Evolutionary conservation across 2,329 filamentous ascomycete species (phyloP).

Genomic region (Cercospora sojina): DNA sequence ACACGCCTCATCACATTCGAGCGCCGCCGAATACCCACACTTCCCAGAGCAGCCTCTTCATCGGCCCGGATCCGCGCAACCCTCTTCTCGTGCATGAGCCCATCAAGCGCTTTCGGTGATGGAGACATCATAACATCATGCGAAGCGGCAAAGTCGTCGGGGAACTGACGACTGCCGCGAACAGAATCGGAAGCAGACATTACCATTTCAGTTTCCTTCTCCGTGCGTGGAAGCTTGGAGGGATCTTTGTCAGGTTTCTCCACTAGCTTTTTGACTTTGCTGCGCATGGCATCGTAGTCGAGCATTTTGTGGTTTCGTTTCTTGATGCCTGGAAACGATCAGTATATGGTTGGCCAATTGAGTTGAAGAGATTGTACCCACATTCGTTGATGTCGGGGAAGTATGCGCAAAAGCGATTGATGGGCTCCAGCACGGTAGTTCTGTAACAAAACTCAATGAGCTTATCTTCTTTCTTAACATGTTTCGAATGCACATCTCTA

Average conservation of each 20-base stretch:
- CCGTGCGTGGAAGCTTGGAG: constrained; percentile 89
- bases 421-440: constrained; percentile 91
- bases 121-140: constrained; percentile 25
- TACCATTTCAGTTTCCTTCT: constrained; percentile 89
- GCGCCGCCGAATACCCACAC: constrained; percentile 22
- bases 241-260: constrained; percentile 99
- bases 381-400: constrained; percentile 99
- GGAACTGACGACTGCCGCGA: constrained; percentile 15
- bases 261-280: constrained; percentile 92
- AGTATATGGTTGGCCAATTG: constrained; percentile 4
- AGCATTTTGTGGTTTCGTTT: constrained; percentile 98
- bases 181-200: constrained; percentile 23
- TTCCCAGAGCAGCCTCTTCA: constrained; percentile 22
- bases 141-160: constrained; percentile 8
- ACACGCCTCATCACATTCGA: constrained; percentile 19
- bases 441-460: constrained; percentile 47
- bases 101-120: constrained; percentile 32
- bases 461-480: constrained; percentile 24
- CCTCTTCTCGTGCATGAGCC: constrained; percentile 22
- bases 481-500: constrained; percentile 12
- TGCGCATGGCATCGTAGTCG: constrained; percentile 93
- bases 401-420: constrained; percentile 93
- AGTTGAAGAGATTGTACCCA: constrained; percentile 42
- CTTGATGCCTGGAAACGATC: constrained; percentile 68
- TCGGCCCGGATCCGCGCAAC: constrained; percentile 10